A percentile compares a stretch with the other conserved stretches of the same genome.
Evolutionary conservation across 495 filamentous ascomycete genomes (phyloP).

Genomic region (Aspergillus conjunctus): DNA sequence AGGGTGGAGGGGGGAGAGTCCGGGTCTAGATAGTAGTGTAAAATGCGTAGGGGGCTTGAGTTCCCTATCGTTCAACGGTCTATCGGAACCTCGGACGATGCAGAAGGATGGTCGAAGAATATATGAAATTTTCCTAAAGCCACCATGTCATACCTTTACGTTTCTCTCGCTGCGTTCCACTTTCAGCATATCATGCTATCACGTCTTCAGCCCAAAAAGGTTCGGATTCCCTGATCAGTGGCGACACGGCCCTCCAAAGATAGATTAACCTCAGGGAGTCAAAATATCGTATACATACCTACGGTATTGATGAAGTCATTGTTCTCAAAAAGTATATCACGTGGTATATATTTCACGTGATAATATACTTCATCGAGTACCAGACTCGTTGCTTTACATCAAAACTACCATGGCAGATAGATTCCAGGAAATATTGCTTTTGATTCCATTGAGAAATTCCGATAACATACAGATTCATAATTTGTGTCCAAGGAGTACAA

Average conservation of each 20-base stretch:
- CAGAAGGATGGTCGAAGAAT: not conserved
- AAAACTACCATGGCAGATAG: not conserved
- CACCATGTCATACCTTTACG: not conserved
- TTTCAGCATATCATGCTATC: not conserved
- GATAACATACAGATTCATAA: conserved; percentile 23
- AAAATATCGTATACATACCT: not conserved
- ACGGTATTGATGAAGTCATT: not conserved
- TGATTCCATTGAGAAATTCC: conserved; percentile 13
- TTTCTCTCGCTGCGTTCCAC: not conserved
- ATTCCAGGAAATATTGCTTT: conserved; percentile 9
- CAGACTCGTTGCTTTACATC: not conserved
- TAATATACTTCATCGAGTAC: not conserved
- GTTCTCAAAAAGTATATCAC: not conserved
- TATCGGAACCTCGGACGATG: not conserved
- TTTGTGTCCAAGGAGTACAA: conserved; percentile 21
- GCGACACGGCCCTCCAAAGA: not conserved
- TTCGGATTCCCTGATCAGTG: not conserved
- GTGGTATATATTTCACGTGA: not conserved
- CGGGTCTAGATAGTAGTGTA: not conserved
- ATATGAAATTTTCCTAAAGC: not conserved
- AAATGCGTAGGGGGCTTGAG: not conserved
- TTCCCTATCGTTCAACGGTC: not conserved
- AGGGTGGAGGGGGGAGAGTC: too few relatives aligned
- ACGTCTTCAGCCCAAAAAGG: not conserved
- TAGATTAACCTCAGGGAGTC: not conserved